Evolutionary conservation across 257 asterid genomes (phyloP).

Genomic region (Echites panduratus): DNA sequence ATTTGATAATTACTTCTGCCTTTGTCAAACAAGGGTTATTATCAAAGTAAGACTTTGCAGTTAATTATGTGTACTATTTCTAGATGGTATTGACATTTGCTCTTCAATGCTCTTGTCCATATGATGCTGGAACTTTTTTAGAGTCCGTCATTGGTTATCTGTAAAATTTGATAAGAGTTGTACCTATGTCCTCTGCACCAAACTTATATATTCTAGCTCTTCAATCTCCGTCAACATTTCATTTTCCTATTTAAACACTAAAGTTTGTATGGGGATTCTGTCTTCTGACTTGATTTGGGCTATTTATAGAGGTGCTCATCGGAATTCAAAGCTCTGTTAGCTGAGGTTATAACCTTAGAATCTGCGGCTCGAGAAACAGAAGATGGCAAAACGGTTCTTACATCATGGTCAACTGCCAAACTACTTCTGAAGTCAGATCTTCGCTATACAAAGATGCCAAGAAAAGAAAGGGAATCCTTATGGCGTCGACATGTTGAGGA

Average conservation of each 20-base stretch:
- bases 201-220: background rate
- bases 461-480: constrained; percentile 80
- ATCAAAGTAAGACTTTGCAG: background rate
- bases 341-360: constrained; percentile 54
- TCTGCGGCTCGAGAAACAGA: constrained; percentile 60
- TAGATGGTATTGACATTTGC: background rate
- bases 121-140: background rate
- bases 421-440: constrained; percentile 62
- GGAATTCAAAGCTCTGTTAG: constrained; percentile 59
- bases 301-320: constrained; percentile 49
- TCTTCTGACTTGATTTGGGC: background rate
- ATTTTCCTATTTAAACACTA: background rate
- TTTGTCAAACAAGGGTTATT: background rate
- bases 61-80: background rate
- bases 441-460: constrained; percentile 68
- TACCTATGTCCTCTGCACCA: background rate
- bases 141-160: background rate
- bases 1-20: background rate
- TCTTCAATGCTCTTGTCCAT: background rate
- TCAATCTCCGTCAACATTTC: background rate
- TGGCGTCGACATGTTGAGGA: constrained; percentile 88
- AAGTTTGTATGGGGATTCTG: background rate
- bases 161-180: background rate
- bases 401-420: constrained; percentile 93
- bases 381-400: constrained; percentile 66